These are phyloP conservation scores for Syzygium aromaticum DNA, from an alignment of 345 rosid species.

Conservation along the genomic window DNA sequence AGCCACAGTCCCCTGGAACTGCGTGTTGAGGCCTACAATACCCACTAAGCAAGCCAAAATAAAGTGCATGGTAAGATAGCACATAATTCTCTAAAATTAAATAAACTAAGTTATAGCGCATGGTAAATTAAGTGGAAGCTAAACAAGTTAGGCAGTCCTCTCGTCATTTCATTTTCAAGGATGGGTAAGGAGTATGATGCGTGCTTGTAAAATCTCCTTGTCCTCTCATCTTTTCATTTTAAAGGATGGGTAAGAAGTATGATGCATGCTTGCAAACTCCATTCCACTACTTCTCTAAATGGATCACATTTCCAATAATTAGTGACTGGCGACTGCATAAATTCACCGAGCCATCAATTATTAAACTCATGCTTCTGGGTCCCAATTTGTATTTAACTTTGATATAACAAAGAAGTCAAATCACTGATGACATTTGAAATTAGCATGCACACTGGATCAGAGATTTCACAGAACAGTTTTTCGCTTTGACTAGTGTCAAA, in stretches of 20 bases:
- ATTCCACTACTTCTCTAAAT: background rate
- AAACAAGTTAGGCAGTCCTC: background rate
- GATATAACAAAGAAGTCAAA: background rate
- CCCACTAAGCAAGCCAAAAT: constrained; percentile 34
- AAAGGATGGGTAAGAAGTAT: background rate
- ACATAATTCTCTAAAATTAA: background rate
- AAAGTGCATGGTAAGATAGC: background rate
- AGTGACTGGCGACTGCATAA: background rate
- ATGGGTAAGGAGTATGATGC: background rate
- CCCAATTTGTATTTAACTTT: background rate
- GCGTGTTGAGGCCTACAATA: constrained; percentile 59
- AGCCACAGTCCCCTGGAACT: constrained; percentile 87
- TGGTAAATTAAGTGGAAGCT: background rate
- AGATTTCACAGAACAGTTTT: background rate
- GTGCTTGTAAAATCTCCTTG: background rate
- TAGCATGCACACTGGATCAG: background rate
- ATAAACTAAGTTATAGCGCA: background rate
- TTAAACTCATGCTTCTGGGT: background rate
- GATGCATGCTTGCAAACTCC: background rate
- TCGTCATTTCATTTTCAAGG: background rate
- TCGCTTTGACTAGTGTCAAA: background rate
- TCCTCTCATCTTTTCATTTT: too few species aligned
- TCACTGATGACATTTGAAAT: background rate
- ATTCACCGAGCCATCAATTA: background rate
- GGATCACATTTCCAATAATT: background rate